A percentile compares a stretch with the other conserved stretches of the same genome.
Conservation (phyloP, 495 filamentous ascomycete genomes). For the Hypoxylon rickii region DNA sequence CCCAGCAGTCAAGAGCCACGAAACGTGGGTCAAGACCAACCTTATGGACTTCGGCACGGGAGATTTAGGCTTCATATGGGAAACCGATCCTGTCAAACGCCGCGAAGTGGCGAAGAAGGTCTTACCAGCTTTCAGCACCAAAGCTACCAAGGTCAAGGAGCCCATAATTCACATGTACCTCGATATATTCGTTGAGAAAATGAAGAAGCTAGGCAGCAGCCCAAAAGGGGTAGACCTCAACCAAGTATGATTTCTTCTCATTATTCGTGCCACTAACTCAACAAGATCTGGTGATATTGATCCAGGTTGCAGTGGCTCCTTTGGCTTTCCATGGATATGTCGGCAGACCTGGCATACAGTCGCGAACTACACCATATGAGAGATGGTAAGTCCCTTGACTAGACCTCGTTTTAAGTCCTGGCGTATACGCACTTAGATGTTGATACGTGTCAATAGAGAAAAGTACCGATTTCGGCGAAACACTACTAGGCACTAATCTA, state of each 20-base stretch:
- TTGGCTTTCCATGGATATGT: slow-evolving; percentile 23
- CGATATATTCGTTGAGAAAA: slow-evolving; percentile 25
- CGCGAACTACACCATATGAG: slow-evolving; percentile 20
- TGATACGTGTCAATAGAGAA: slow-evolving; percentile 7
- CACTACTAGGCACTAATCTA: slow-evolving; percentile 21
- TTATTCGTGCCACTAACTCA: too few species aligned
- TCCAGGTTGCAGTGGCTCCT: slow-evolving; percentile 10
- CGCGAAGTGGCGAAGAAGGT: slow-evolving; percentile 22
- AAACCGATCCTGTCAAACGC: slow-evolving; percentile 27
- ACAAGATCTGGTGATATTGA: not conserved
- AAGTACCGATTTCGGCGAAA: slow-evolving; percentile 22
- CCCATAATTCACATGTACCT: slow-evolving; percentile 24
- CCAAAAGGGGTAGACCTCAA: slow-evolving; percentile 14
- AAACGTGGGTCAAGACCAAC: slow-evolving; percentile 26
- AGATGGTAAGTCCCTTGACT: slow-evolving; percentile 11
- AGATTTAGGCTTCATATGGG: slow-evolving; percentile 24
- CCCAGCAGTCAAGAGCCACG: slow-evolving; percentile 8
- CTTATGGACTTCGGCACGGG: slow-evolving; percentile 17
- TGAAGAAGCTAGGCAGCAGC: slow-evolving; percentile 24
- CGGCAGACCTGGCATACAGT: slow-evolving; percentile 20
- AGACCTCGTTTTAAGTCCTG: not conserved
- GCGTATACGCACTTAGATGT: slow-evolving; percentile 1
- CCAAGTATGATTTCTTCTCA: slow-evolving; percentile 6
- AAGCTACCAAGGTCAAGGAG: slow-evolving; percentile 26
- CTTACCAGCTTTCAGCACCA: slow-evolving; percentile 25